Conservation (phyloP, 768 basidiomycete genomes). For the Collybia sordida region DNA sequence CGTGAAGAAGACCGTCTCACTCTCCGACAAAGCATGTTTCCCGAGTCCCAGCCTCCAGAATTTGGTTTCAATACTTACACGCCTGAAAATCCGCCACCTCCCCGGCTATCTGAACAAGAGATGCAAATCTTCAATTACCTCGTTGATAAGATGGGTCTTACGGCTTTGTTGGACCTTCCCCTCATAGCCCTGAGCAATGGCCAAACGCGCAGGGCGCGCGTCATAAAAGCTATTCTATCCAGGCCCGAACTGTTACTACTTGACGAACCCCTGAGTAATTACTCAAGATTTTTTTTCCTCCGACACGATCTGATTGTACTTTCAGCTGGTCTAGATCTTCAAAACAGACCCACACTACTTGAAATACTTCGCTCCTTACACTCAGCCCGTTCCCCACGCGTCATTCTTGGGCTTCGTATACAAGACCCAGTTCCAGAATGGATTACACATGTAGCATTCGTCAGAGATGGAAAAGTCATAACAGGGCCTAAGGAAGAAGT, state of each 20-base stretch:
- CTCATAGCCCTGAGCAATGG: slow-evolving; percentile 87
- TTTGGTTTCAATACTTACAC: slow-evolving; percentile 14
- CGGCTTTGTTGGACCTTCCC: slow-evolving; percentile 74
- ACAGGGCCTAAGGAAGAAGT: slow-evolving; percentile 53
- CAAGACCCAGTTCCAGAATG: slow-evolving; percentile 76
- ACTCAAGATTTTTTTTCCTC: background rate
- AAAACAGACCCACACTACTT: slow-evolving; percentile 56
- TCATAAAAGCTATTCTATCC: slow-evolving; percentile 71
- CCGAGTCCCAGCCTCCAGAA: slow-evolving; percentile 42
- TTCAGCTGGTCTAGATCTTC: slow-evolving; percentile 76
- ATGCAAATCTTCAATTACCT: slow-evolving; percentile 48
- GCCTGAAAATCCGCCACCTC: slow-evolving; percentile 17
- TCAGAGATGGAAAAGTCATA: slow-evolving; percentile 45
- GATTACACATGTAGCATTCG: slow-evolving; percentile 66
- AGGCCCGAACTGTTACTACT: slow-evolving; percentile 76
- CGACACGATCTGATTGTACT: background rate
- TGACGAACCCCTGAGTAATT: slow-evolving; percentile 90
- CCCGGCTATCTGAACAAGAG: slow-evolving; percentile 19
- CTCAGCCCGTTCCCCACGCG: slow-evolving; percentile 17
- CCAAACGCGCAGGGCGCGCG: slow-evolving; percentile 84
- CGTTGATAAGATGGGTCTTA: slow-evolving; percentile 56
- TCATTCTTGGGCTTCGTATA: slow-evolving; percentile 47
- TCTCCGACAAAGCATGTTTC: slow-evolving; percentile 68
- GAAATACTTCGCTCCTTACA: slow-evolving; percentile 32
- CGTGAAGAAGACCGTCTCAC: slow-evolving; percentile 83